These are phyloP conservation scores for Fusarium nanum DNA, from an alignment of 2,329 filamentous ascomycete genomes.

Conservation along the genomic window DNA sequence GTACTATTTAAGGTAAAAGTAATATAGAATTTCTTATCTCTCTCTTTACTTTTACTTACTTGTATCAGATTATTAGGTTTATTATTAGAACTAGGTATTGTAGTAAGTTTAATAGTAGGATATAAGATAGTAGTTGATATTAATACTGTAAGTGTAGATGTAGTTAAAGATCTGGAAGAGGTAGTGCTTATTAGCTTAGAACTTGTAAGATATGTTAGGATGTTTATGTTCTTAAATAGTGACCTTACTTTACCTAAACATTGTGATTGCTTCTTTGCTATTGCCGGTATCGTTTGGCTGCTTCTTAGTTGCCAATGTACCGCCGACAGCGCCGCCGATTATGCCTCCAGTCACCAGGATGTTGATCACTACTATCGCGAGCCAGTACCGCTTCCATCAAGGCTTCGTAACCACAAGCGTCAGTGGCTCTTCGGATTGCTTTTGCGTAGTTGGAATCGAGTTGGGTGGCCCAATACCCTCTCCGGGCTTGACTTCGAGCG, in stretches of 20 bases:
- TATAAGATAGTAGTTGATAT: neutral
- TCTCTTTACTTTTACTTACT: neutral
- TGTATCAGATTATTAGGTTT: neutral
- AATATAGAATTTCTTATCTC: neutral
- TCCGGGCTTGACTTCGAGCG: neutral
- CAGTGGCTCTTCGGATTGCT: fast-evolving
- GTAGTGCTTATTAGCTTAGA: neutral
- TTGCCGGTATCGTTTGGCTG: neutral
- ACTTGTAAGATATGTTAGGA: neutral
- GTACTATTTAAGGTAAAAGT: too few species aligned
- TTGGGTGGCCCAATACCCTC: too few species aligned
- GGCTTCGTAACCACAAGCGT: neutral
- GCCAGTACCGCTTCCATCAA: neutral
- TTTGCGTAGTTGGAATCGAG: neutral
- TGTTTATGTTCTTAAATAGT: neutral
- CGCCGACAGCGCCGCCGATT: neutral
- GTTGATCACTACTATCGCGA: neutral
- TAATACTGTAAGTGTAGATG: fast-evolving
- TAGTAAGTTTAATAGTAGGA: neutral
- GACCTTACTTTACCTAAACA: neutral
- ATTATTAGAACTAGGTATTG: neutral
- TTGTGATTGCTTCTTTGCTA: neutral
- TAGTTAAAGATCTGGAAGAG: neutral
- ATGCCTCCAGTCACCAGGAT: neutral
- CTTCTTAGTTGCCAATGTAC: neutral